Evolutionary conservation across 2,329 filamentous ascomycete genomes (phyloP).

Genomic region (Monosporascus sp.): DNA sequence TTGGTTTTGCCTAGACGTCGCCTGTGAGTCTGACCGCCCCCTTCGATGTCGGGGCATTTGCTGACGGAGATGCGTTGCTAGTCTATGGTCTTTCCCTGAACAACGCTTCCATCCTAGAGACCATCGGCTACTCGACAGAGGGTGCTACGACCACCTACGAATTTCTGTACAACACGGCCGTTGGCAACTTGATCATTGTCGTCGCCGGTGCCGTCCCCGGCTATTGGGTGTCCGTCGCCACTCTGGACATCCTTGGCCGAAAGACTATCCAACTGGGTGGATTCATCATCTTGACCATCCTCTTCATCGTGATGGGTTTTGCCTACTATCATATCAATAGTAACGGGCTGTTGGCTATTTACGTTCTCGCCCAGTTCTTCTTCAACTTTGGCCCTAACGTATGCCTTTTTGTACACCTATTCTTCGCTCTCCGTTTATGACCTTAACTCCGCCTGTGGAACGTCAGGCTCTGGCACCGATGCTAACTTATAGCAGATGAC

Average conservation of each 20-base stretch:
- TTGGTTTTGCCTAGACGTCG: conserved; percentile 60
- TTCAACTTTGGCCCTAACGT: conserved; percentile 54
- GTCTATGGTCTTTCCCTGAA: conserved; percentile 66
- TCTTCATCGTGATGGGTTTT: conserved; percentile 56
- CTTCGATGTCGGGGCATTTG: background rate
- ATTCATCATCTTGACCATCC: conserved; percentile 54
- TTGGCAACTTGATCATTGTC: conserved; percentile 74
- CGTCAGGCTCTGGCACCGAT: too few relatives aligned
- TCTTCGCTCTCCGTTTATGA: background rate
- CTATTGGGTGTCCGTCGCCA: conserved; percentile 75
- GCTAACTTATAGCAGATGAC: conserved; percentile 28
- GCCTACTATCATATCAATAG: conserved; percentile 48
- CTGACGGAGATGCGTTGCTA: conserved; percentile 27
- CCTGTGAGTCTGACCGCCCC: conserved; percentile 39
- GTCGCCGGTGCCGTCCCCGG: conserved; percentile 74
- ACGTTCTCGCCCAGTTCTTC: conserved; percentile 53
- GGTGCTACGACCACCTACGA: conserved; percentile 55
- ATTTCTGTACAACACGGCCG: conserved; percentile 65
- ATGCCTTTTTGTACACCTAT: background rate
- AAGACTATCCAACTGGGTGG: conserved; percentile 70
- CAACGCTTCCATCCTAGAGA: conserved; percentile 64
- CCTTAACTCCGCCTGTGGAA: too few relatives aligned
- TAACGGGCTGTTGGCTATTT: conserved; percentile 49
- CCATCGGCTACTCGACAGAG: conserved; percentile 64
- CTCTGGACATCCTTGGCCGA: conserved; percentile 68